A percentile compares a stretch with the other conserved stretches of the same genome.
These are phyloP conservation scores for Solanum chmielewskii DNA, from an alignment of 257 asterid species.

Conservation along the genomic window DNA sequence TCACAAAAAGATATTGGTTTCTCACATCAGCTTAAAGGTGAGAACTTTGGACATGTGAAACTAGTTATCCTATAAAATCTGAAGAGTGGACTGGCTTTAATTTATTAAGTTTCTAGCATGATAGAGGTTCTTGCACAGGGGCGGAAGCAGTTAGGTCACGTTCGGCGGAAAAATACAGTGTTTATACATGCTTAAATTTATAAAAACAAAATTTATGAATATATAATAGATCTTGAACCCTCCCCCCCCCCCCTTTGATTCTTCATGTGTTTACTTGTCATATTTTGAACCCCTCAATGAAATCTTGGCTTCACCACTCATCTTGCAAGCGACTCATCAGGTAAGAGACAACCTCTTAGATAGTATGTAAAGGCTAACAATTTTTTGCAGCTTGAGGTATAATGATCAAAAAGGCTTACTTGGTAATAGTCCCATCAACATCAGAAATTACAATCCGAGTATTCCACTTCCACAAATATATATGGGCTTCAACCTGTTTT, in stretches of 20 bases:
- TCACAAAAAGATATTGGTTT: neutral
- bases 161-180: neutral
- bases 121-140: neutral
- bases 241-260: neutral
- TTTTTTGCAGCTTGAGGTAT: neutral
- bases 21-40: neutral
- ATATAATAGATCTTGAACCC: neutral
- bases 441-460: conserved; percentile 91
- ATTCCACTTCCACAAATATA: conserved; percentile 99
- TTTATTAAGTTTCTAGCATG: neutral
- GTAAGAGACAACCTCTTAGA: neutral
- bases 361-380: neutral
- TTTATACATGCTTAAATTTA: neutral
- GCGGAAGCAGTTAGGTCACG: neutral
- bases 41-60: neutral
- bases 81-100: neutral
- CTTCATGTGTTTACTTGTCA: neutral
- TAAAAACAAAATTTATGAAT: neutral
- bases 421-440: conserved; percentile 98
- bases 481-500: conserved; percentile 96
- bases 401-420: conserved; percentile 29
- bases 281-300: neutral
- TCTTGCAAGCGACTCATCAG: neutral
- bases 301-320: neutral
- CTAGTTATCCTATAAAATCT: neutral